Evolutionary conservation across 2,329 filamentous ascomycete species (phyloP), one percentile per base, ranked within the genome.

Genomic region (Fusarium tupiense): DNA sequence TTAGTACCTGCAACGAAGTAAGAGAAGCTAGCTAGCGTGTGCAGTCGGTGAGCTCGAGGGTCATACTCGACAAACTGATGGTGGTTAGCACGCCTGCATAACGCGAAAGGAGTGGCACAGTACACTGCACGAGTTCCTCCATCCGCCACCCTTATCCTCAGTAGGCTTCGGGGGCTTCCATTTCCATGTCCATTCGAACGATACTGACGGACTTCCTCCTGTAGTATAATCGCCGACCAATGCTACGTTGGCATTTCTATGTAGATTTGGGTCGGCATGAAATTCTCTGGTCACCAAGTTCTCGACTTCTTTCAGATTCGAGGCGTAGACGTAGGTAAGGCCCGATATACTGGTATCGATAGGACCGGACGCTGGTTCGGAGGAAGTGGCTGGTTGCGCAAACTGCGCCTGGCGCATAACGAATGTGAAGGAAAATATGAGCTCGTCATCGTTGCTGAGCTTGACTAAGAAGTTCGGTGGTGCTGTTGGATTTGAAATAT

Each of bases 171-270:
- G 96, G 14, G 96, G 94, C 80, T 93, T 94, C 95, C 96, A 99
- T 86, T 93, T 96, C 96, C 96, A 99, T 13, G 92, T 92, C 95
- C 96, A 99, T 74, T 96, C 93, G 80, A 98, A 98, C 40, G 94
- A 91, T 37, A 97, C 92, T 4, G 94, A 96, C 12, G 92, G 86
- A 78, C 87, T 94, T n/a, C 96, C 95, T 38, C 89, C 91, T 1
- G 96, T 99, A 6, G 90, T 89, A 80, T 93, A 98, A 81, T 98
- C 95, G 7, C 96, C 96, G n/a, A 99, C 92, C 50, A 98, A 88
- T 79, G 97, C 93, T 44, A 99, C 96, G 80, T 98, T 98, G 62
- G 95, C 89, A 80, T 98, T 98, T 82, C 97, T 98, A 86, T 99
- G 96, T 64, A 99, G 86, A 80, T 99, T 99, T 2, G 96, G 96